Conservation (phyloP, 1,139 yeast genomes). For the Pichia sp. region DNA sequence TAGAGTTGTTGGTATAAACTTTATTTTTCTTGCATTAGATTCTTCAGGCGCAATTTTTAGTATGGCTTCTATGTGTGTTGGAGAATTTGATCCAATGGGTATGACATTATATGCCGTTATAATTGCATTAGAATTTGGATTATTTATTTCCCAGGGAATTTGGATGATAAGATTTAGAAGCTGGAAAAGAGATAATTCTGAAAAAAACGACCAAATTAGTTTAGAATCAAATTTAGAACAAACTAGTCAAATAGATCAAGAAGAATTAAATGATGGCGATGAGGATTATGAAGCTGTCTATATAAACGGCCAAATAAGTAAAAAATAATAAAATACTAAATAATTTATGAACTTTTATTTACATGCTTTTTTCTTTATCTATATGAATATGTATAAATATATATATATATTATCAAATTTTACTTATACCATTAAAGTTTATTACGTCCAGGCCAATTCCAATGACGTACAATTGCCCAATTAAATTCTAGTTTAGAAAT, state of each 20-base stretch:
- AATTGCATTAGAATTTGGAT: slow-evolving; percentile 44
- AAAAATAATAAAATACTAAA: neutral
- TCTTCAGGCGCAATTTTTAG: slow-evolving; percentile 49
- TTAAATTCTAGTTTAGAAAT: slow-evolving; percentile 20
- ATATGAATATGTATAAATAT: neutral
- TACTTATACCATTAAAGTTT: too few species aligned
- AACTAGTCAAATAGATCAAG: too few species aligned
- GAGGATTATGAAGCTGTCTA: too few species aligned
- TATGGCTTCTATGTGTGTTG: slow-evolving; percentile 45
- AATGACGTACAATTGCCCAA: slow-evolving; percentile 26
- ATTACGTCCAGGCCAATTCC: slow-evolving; percentile 27
- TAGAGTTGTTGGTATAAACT: slow-evolving; percentile 57
- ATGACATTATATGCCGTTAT: slow-evolving; percentile 47
- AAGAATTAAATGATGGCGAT: too few species aligned
- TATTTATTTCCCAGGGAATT: slow-evolving; percentile 40
- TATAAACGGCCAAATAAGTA: too few species aligned
- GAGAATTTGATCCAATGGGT: slow-evolving; percentile 45
- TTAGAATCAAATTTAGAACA: too few species aligned
- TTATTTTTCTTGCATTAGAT: slow-evolving; percentile 44
- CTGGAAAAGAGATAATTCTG: too few species aligned
- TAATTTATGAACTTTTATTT: neutral
- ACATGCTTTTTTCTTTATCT: neutral
- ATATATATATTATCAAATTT: too few species aligned
- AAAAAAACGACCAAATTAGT: too few species aligned
- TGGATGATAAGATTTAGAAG: slow-evolving; percentile 40